Evolutionary conservation across 108 stramenopile species (phyloP), one percentile per base, ranked within the genome.

Genomic region (Cyclotella choctawhatcheeana): DNA sequence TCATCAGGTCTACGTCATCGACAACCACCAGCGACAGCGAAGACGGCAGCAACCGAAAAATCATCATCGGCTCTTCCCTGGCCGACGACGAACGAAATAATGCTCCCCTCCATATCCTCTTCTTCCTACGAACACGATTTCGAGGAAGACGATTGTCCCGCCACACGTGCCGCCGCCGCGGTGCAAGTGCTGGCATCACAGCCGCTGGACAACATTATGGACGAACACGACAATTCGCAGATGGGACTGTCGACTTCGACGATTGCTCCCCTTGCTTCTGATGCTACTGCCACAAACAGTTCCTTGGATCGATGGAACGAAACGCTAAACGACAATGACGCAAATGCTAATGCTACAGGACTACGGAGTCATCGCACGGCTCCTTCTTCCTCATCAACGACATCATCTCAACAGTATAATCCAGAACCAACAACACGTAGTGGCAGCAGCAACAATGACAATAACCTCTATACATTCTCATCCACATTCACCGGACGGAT

Each of bases 131-230:
- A 56, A 13, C 29, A 56, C 10, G 55, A 27, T 31, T 27, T 30
- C 12, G 55, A 56, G 13, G 29, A 31, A 4, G 29, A 29, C 8
- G 55, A 56, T 17, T 56, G 55, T 56, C 55, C 55, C 27, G 55
- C 55, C 13, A 7, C 55, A 31, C 55, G 55, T n/a, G 55, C 55
- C 31, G 55, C 55, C 29, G 55, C 55, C 13, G 55, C 55, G 10
- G 55, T 56, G 10, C 55, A 56, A 31, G 55, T 13, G 12, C 31
- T 56, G 55, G 55, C 55, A 2, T 56, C 4, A 8, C 27, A 30
- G 30, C 55, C 55, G 3, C 55, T 56, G n/a, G 29, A 31, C 10
- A 30, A 31, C 5, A 30, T 31, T 10, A 14, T 31, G 0, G 27
- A 2, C 13, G 55, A 56, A 8, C 18, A 56, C 2, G 51, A 30